These are phyloP conservation scores for Arthrobotrys conoides DNA, from an alignment of 2,329 filamentous ascomycete species.

Conservation along the genomic window DNA sequence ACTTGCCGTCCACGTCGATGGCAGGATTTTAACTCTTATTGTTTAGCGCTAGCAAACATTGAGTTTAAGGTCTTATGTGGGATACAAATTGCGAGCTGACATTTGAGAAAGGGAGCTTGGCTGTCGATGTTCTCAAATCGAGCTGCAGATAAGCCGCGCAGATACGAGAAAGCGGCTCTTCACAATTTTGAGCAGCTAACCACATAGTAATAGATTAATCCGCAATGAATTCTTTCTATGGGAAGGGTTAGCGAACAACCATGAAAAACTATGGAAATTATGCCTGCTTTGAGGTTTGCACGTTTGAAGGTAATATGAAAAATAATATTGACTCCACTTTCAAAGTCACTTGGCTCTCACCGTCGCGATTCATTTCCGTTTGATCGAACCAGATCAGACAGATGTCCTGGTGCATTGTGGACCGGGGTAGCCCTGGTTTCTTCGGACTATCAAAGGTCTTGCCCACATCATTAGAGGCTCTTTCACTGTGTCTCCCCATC, in stretches of 20 bases:
- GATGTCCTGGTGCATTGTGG: conserved; percentile 9
- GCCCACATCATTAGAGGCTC: conserved; percentile 45
- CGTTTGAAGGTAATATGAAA: conserved; percentile 6
- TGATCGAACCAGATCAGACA: conserved; percentile 25
- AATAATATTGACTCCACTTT: conserved; percentile 5
- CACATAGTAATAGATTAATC: too few relatives aligned
- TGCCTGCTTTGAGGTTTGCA: not conserved
- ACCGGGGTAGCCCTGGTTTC: conserved; percentile 35
- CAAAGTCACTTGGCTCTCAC: conserved; percentile 13
- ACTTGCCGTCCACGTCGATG: conserved; percentile 31
- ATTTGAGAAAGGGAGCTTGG: not conserved
- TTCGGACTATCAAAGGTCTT: conserved; percentile 11
- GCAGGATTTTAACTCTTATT: not conserved
- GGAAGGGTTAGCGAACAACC: not conserved
- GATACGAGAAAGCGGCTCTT: conserved; percentile 33
- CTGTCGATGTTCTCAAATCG: conserved; percentile 15
- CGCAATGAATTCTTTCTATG: not conserved
- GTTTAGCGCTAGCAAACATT: conserved; percentile 17
- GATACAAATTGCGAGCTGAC: conserved; percentile 25
- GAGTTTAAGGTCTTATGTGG: conserved; percentile 11
- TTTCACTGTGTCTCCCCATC: conserved; percentile 15
- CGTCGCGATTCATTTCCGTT: conserved; percentile 31
- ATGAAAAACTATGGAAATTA: not conserved
- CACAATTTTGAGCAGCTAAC: not conserved
- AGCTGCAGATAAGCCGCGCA: conserved; percentile 26